These are phyloP conservation scores for Neurospora sp. DNA, from an alignment of 495 filamentous ascomycete species.

Conservation along the genomic window DNA sequence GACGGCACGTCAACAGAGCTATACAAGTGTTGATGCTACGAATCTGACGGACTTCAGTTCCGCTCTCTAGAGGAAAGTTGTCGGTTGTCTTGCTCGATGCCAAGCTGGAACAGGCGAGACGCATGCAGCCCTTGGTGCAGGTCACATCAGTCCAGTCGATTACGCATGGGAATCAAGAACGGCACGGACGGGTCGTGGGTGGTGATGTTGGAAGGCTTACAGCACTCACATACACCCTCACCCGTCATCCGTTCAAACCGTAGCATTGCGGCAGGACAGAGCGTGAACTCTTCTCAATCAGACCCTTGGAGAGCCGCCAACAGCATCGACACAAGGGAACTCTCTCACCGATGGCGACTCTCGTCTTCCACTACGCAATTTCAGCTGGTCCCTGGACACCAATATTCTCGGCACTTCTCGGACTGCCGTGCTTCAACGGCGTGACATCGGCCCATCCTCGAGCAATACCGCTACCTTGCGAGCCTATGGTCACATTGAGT, in stretches of 20 bases:
- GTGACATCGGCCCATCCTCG: conserved; percentile 16
- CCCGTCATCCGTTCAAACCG: background rate
- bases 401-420: background rate
- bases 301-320: background rate
- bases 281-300: background rate
- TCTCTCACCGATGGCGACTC: background rate
- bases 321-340: background rate
- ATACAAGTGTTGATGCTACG: background rate
- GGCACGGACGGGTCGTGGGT: background rate
- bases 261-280: conserved; percentile 10
- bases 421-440: conserved; percentile 14
- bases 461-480: background rate
- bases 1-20: background rate
- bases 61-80: background rate
- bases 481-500: background rate
- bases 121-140: background rate
- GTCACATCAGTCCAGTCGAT: background rate
- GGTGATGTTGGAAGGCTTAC: background rate
- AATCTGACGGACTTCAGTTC: background rate
- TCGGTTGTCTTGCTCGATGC: background rate
- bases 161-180: background rate
- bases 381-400: background rate
- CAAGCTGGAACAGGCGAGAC: background rate
- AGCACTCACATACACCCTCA: background rate
- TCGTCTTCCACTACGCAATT: background rate